These are phyloP conservation scores for Malus sieversii DNA, from an alignment of 306 rosid genomes.

Conservation along the genomic window DNA sequence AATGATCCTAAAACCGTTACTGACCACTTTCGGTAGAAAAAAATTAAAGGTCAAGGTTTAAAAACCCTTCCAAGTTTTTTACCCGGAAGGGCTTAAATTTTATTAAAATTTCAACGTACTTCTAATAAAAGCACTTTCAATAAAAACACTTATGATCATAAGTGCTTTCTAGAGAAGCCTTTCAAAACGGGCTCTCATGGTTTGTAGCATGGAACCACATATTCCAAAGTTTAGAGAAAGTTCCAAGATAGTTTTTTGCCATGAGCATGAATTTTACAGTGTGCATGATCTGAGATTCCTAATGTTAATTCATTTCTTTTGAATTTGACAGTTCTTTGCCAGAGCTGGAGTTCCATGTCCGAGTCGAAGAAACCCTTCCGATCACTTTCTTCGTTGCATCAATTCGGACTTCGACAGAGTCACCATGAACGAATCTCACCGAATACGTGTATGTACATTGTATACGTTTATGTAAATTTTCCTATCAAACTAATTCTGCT, in stretches of 20 bases:
- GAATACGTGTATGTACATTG: slow-evolving; percentile 29
- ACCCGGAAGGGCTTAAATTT: too few species aligned
- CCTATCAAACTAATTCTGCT: too few species aligned
- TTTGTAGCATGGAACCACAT: not conserved
- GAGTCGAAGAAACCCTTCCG: slow-evolving; percentile 82
- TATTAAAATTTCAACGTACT: too few species aligned
- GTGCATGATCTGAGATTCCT: too few species aligned
- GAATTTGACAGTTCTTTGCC: slow-evolving; percentile 62
- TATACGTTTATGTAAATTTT: not conserved
- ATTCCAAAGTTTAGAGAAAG: not conserved
- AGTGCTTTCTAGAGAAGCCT: too few species aligned
- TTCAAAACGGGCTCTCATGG: not conserved
- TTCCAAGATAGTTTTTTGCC: not conserved
- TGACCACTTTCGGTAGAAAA: too few species aligned
- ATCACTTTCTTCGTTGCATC: slow-evolving; percentile 85
- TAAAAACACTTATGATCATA: too few species aligned
- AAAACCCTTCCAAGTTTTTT: too few species aligned
- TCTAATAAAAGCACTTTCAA: too few species aligned
- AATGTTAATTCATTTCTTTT: not conserved
- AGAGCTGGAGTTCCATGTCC: slow-evolving; percentile 89
- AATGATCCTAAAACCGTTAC: too few species aligned
- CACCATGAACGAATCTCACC: slow-evolving; percentile 38
- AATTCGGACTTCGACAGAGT: slow-evolving; percentile 81
- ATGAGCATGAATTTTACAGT: too few species aligned
- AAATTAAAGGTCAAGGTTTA: too few species aligned